These are phyloP conservation scores for Colletotrichum sp. DNA, from an alignment of 2,329 filamentous ascomycete species.

Conservation along the genomic window DNA sequence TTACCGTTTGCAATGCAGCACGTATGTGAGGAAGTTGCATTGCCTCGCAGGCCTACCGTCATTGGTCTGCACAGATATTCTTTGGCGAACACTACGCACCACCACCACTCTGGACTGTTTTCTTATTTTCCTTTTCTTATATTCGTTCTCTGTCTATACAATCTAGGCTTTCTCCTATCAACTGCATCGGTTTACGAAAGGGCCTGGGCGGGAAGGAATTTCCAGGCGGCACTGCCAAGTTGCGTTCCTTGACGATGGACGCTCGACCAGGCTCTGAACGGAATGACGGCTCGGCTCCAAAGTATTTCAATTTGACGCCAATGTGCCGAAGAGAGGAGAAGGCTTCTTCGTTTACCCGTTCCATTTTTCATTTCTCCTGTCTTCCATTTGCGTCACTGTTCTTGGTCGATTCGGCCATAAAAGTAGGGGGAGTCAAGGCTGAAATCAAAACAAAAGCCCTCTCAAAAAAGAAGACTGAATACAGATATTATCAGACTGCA, in stretches of 20 bases:
- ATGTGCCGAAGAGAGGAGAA: neutral
- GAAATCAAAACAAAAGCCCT: neutral
- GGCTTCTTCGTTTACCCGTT: neutral
- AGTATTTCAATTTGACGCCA: neutral
- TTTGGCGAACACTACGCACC: neutral
- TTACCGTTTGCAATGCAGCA: neutral
- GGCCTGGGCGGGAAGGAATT: neutral
- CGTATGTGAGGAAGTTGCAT: neutral
- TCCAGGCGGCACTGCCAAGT: neutral
- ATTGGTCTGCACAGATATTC: neutral
- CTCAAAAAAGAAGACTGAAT: constrained; percentile 13
- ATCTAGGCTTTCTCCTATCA: constrained; percentile 1
- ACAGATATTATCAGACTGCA: constrained; percentile 6
- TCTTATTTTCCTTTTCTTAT: neutral
- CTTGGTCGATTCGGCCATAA: neutral
- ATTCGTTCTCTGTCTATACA: constrained; percentile 13
- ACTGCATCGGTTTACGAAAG: constrained; percentile 3
- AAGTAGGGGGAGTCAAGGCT: neutral
- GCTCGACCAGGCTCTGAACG: neutral
- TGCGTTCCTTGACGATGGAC: neutral
- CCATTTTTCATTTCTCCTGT: neutral
- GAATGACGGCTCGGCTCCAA: neutral
- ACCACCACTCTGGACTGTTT: constrained; percentile 1
- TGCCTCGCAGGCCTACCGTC: constrained; percentile 3
- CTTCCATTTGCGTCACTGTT: neutral